These are phyloP conservation scores for Lachnellula cervina DNA, from an alignment of 2,329 filamentous ascomycete species.

Conservation along the genomic window DNA sequence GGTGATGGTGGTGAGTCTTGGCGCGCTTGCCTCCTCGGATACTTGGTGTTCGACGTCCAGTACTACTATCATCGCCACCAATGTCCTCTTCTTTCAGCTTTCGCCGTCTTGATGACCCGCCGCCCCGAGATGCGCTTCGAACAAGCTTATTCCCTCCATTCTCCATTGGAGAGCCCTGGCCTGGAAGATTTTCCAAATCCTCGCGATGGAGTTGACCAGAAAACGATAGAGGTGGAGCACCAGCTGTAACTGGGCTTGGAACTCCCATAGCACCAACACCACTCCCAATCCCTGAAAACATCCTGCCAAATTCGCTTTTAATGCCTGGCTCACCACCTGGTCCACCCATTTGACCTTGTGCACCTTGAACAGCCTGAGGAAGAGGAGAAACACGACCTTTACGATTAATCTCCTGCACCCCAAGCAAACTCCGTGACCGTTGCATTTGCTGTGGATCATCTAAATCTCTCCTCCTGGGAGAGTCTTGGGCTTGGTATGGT, in stretches of 20 bases:
- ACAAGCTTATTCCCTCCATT: conserved; percentile 35
- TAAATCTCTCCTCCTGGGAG: conserved; percentile 37
- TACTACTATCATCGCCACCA: conserved; percentile 63
- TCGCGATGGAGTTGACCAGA: conserved; percentile 47
- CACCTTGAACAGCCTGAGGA: conserved; percentile 90
- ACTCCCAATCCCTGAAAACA: conserved; percentile 88
- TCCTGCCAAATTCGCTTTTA: conserved; percentile 90
- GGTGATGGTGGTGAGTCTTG: conserved; percentile 57
- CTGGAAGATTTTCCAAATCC: conserved; percentile 40
- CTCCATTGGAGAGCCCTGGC: conserved; percentile 39
- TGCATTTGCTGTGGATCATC: conserved; percentile 52
- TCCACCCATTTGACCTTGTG: conserved; percentile 73
- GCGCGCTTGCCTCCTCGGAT: conserved; percentile 53
- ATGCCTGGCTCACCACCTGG: conserved; percentile 81
- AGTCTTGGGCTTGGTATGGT: conserved; percentile 41
- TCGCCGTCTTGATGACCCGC: conserved; percentile 47
- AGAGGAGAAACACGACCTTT: conserved; percentile 82
- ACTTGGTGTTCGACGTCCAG: conserved; percentile 56
- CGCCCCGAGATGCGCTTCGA: conserved; percentile 41
- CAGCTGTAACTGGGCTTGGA: conserved; percentile 44
- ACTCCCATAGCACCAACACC: conserved; percentile 50
- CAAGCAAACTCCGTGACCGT: conserved; percentile 63
- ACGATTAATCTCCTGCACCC: conserved; percentile 69
- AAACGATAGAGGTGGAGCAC: conserved; percentile 48
- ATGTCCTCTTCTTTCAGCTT: conserved; percentile 74